Base-by-base conservation (phyloP, 306 rosid genomes). In the Cercis canadensis region DNA sequence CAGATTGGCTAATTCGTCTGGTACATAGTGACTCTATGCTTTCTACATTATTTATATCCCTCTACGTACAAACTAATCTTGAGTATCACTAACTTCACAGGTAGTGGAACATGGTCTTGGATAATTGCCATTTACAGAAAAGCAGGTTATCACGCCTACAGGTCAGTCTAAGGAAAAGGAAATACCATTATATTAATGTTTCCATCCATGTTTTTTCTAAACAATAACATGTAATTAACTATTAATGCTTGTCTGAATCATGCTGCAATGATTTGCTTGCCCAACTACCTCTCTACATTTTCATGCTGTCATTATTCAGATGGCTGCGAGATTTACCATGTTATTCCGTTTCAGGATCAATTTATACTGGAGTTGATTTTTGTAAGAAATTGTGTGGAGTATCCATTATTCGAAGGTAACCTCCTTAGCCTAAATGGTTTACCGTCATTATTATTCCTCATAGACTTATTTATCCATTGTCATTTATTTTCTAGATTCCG, bases 51-150 rank as follows among this genome's bases (percentile, higher is more conserved):
- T 63, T 47, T 47, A 62, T 21, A 33, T 33, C 8, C 29, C 39
- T 34, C 41, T 59, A 18, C 39, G 56, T 43, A 41, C 34, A 56
- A 76, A 44, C 56, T 72, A 62, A 67, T 67, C 31, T 61, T 57
- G 7, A 41, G 34, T 60, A 68, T 73, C 69, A 53, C 70, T 54
- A 57, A 67, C 12, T 77, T 73, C 39, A 61, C 86, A 92, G 97
- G 97, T 88, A 79, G 96, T 87, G 60, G 97, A 93, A 86, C 98
- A 88, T 50, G 98, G 97, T 76, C 97, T 93, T 63, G 98, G 98
- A 41, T 88, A 90, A 82, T 78, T 93, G 74, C 98, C 98, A 46
- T 93, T 90, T 79, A 88, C 97, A 16, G 98, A 93, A 85, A 93
- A 90, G 81, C 98, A 90, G 79, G 84, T 93, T 41, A 72, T 82